phyloP scores from a whole-genome alignment of 352 stramenopile species.

The Pythium phragmiticola region DNA sequence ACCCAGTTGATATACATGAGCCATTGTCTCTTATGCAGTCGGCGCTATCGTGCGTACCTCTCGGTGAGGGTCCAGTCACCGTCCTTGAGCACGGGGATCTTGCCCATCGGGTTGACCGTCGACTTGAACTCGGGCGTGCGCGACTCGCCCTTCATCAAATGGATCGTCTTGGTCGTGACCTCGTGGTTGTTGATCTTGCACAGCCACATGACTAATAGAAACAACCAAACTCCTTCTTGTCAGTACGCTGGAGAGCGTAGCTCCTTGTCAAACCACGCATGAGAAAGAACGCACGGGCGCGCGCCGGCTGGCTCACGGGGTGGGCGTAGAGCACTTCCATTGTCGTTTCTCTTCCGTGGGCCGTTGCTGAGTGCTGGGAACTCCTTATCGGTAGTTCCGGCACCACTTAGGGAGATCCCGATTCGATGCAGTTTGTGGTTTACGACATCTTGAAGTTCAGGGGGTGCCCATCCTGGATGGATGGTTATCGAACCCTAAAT shows the following conservation, averaged over 20 bases:
- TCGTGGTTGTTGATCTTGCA: slow-evolving; percentile 68
- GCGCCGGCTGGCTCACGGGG: slow-evolving; percentile 61
- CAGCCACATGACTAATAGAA: slow-evolving; percentile 54
- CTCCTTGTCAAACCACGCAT: background rate
- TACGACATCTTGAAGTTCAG: slow-evolving; percentile 9
- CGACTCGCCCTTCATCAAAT: slow-evolving; percentile 51
- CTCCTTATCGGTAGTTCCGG: too few species aligned
- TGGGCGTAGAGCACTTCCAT: slow-evolving; percentile 65
- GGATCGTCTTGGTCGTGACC: slow-evolving; percentile 56
- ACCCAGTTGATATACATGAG: background rate
- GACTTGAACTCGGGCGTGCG: slow-evolving; percentile 49
- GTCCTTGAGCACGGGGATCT: slow-evolving; percentile 48
- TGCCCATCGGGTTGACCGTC: slow-evolving; percentile 54
- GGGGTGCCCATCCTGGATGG: background rate
- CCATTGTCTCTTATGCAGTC: background rate
- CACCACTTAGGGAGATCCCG: too few species aligned
- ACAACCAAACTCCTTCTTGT: background rate
- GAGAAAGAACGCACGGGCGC: slow-evolving; percentile 36
- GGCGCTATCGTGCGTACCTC: slow-evolving; percentile 15
- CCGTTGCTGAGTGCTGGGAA: background rate
- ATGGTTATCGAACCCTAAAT: too few species aligned
- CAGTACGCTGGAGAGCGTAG: background rate
- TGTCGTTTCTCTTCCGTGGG: background rate
- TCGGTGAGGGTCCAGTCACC: slow-evolving; percentile 51
- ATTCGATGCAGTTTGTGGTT: background rate